phyloP scores from a whole-genome alignment of 345 rosid species.

The Acer yangbiense region DNA sequence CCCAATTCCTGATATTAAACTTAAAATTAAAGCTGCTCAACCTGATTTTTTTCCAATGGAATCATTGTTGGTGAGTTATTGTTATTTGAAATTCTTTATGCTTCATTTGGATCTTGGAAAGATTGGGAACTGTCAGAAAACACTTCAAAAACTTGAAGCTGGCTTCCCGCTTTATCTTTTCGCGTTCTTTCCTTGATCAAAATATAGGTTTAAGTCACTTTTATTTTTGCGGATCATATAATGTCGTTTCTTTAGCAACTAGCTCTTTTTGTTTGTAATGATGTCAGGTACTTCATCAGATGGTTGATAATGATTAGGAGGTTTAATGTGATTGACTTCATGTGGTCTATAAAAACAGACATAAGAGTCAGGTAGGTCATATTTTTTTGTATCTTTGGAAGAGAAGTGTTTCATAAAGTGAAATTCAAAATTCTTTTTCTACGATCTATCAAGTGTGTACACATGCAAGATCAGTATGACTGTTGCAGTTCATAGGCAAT shows the following conservation, averaged over 20 bases:
- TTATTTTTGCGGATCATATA: neutral
- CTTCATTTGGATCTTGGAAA: slow-evolving; percentile 3
- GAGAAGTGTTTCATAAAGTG: neutral
- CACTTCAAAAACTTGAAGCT: neutral
- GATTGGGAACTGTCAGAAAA: neutral
- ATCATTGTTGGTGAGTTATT: neutral
- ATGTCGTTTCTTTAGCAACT: neutral
- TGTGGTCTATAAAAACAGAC: neutral
- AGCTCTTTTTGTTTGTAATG: neutral
- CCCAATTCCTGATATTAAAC: slow-evolving; percentile 38
- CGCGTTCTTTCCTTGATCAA: too few species aligned
- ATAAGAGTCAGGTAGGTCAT: neutral
- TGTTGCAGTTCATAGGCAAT: neutral
- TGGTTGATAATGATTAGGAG: neutral
- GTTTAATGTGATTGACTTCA: neutral
- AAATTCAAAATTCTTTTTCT: neutral
- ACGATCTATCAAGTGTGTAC: neutral
- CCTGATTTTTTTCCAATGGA: neutral
- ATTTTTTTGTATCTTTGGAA: too few species aligned
- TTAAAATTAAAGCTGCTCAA: slow-evolving; percentile 17
- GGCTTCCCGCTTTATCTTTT: neutral
- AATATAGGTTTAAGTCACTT: too few species aligned
- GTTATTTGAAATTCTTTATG: neutral
- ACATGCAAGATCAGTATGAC: neutral
- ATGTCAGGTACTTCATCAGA: neutral